Conservation (phyloP, 768 basidiomycete species). For the Collybia nuda region DNA sequence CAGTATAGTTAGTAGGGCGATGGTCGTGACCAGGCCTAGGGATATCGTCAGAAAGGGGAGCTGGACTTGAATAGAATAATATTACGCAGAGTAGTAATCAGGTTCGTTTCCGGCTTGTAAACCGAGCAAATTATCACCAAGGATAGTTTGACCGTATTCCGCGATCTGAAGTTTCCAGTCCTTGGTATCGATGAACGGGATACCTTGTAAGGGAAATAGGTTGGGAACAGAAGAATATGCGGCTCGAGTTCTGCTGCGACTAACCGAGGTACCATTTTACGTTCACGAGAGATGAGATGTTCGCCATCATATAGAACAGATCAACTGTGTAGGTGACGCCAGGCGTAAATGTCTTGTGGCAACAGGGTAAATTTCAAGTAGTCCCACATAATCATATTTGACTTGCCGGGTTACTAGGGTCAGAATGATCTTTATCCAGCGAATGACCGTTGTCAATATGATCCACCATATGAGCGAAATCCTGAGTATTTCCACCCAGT, state of each 20-base stretch:
- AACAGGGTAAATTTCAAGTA: too few species aligned
- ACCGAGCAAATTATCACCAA: conserved; percentile 67
- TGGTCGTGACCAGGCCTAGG: conserved; percentile 27
- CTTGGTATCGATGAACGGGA: conserved; percentile 67
- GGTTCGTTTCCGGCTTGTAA: conserved; percentile 79
- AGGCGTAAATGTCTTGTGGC: conserved; percentile 59
- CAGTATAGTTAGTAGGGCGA: conserved; percentile 22
- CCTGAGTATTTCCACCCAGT: conserved; percentile 69
- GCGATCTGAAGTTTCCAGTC: conserved; percentile 55
- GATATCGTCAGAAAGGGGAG: conserved; percentile 2
- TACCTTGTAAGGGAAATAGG: conserved; percentile 18
- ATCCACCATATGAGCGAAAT: conserved; percentile 42
- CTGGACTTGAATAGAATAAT: not conserved
- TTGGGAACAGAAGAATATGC: not conserved
- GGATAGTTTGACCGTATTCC: conserved; percentile 55
- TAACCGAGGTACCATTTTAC: conserved; percentile 64
- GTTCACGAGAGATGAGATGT: conserved; percentile 56
- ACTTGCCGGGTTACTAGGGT: conserved; percentile 30
- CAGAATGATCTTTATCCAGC: conserved; percentile 39
- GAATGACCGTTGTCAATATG: conserved; percentile 39
- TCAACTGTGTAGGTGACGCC: conserved; percentile 64
- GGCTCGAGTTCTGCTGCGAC: not conserved
- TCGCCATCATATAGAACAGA: conserved; percentile 63
- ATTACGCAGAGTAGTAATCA: conserved; percentile 58
- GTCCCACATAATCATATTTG: not conserved